Evolutionary conservation across 2,329 filamentous ascomycete species (phyloP).

Genomic region (Penicillium expansum): DNA sequence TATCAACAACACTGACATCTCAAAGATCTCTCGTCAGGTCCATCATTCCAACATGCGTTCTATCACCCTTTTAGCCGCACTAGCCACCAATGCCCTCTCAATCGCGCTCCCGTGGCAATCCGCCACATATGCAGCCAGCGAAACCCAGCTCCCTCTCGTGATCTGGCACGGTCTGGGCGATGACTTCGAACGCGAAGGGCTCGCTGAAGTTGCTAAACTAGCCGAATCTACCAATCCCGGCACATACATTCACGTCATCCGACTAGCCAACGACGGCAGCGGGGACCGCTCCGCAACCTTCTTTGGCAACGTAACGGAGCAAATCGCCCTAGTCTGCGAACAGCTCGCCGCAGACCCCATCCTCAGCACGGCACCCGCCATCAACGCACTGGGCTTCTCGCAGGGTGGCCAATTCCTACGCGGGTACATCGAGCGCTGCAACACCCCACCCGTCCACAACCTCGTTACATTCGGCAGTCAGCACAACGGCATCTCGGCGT

Average conservation of each 20-base stretch:
- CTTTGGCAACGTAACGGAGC: slow-evolving; percentile 81
- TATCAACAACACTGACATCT: background rate
- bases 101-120: slow-evolving; percentile 15
- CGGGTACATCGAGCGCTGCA: slow-evolving; percentile 85
- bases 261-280: slow-evolving; percentile 62
- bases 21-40: background rate
- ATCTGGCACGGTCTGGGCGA: slow-evolving; percentile 86
- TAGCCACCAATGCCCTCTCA: slow-evolving; percentile 17
- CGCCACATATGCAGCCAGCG: slow-evolving; percentile 24
- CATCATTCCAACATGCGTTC: slow-evolving; percentile 11
- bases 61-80: slow-evolving; percentile 17
- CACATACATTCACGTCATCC: slow-evolving; percentile 78
- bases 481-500: slow-evolving; percentile 87
- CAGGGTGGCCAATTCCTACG: slow-evolving; percentile 97
- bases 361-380: slow-evolving; percentile 73
- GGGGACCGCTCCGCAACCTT: slow-evolving; percentile 81
- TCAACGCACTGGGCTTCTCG: slow-evolving; percentile 91
- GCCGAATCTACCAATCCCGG: slow-evolving; percentile 72
- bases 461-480: slow-evolving; percentile 87
- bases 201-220: slow-evolving; percentile 68
- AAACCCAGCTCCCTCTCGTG: slow-evolving; percentile 71
- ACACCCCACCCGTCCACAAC: slow-evolving; percentile 68
- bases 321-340: slow-evolving; percentile 74
- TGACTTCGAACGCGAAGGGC: slow-evolving; percentile 69
- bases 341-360: slow-evolving; percentile 73